These are phyloP conservation scores for Podaxis sp. DNA, from an alignment of 768 basidiomycete genomes.

Conservation along the genomic window DNA sequence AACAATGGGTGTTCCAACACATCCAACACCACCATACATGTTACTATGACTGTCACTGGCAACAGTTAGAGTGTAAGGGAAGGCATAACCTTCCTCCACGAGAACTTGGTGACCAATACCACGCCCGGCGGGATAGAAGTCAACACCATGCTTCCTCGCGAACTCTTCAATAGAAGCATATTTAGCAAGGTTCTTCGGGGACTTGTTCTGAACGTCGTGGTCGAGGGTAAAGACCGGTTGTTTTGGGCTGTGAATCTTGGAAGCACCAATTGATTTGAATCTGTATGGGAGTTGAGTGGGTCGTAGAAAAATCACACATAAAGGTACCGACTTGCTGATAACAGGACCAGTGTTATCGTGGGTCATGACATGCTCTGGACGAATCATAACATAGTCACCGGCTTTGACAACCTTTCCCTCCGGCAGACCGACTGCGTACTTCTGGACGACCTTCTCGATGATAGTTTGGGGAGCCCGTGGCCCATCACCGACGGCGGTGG, in stretches of 20 bases:
- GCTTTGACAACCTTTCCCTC: constrained; percentile 77
- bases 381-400: constrained; percentile 99
- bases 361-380: constrained; percentile 97
- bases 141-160: constrained; percentile 77
- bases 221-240: constrained; percentile 97
- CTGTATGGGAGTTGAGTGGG: constrained; percentile 33
- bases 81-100: constrained; percentile 97
- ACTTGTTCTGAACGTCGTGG: constrained; percentile 97
- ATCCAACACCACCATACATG: constrained; percentile 98
- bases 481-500: constrained; percentile 19
- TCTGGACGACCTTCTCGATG: constrained; percentile 97
- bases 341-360: constrained; percentile 99
- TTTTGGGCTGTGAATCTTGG: constrained; percentile 67
- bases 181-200: constrained; percentile 84
- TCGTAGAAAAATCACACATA: neutral
- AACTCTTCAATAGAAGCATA: constrained; percentile 91
- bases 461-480: constrained; percentile 67
- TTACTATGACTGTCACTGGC: constrained; percentile 97
- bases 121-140: constrained; percentile 96
- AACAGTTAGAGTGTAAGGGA: constrained; percentile 92
- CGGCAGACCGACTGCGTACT: constrained; percentile 89
- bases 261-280: constrained; percentile 94
- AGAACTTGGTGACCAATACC: constrained; percentile 98
- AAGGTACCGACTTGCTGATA: constrained; percentile 78
- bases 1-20: constrained; percentile 96